Evolutionary conservation across 495 filamentous ascomycete genomes (phyloP).

Genomic region (Aspergillus funiculosus): DNA sequence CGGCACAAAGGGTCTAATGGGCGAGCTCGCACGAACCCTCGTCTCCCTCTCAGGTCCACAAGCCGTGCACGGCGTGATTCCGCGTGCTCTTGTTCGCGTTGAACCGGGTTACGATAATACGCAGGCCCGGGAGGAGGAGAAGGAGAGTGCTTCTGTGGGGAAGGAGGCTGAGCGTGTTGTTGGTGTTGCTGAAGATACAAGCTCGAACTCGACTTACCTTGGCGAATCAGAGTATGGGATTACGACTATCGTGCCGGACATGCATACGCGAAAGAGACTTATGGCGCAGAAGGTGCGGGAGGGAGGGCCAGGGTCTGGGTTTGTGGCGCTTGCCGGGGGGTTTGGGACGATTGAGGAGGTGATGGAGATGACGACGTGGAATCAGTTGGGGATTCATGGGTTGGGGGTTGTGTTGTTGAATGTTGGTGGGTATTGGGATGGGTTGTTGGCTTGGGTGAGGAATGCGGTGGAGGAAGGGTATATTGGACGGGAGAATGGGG

Average conservation of each 20-base stretch:
- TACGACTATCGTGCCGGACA: conserved; percentile 84
- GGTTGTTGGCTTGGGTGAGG: conserved; percentile 73
- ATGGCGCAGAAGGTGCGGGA: conserved; percentile 84
- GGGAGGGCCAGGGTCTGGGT: conserved; percentile 77
- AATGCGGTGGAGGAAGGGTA: conserved; percentile 74
- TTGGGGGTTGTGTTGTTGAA: conserved; percentile 77
- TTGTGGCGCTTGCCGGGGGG: conserved; percentile 83
- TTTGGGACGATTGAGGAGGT: conserved; percentile 96
- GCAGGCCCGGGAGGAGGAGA: conserved; percentile 6
- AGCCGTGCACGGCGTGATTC: conserved; percentile 90
- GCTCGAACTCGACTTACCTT: conserved; percentile 42
- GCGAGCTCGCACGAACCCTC: conserved; percentile 81
- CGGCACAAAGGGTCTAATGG: conserved; percentile 92
- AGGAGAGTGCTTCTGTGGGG: too few species aligned
- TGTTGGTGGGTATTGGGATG: conserved; percentile 86
- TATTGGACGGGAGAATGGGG: conserved; percentile 58
- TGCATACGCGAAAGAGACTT: conserved; percentile 89
- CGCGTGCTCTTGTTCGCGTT: conserved; percentile 72
- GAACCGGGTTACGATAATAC: conserved; percentile 57
- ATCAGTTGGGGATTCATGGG: conserved; percentile 90
- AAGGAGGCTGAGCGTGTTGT: conserved; percentile 38
- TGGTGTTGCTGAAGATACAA: conserved; percentile 25
- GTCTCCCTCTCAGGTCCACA: conserved; percentile 74
- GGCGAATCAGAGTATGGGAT: conserved; percentile 67
- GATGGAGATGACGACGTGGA: conserved; percentile 96